Percentiles rank a stretch among this genome's conserved stretches.
phyloP scores from a whole-genome alignment of 2,329 filamentous ascomycete genomes.

The Curvularia spicifera region DNA sequence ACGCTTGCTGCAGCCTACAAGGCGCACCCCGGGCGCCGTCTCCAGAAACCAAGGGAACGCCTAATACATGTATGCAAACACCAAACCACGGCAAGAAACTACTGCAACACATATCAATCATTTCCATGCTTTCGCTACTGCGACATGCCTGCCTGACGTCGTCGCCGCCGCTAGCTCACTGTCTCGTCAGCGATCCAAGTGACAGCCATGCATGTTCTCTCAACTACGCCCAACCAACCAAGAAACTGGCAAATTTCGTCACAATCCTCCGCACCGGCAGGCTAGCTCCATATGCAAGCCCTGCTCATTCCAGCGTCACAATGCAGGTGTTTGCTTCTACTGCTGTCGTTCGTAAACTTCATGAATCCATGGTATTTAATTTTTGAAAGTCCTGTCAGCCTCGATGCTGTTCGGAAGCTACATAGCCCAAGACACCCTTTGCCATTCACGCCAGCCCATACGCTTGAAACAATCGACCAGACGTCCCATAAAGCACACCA shows the following conservation, averaged over 20 bases:
- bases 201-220: slow-evolving; percentile 6
- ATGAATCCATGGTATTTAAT: slow-evolving; percentile 45
- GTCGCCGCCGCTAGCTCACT: slow-evolving; percentile 16
- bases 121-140: neutral
- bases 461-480: slow-evolving; percentile 42
- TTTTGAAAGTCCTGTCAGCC: slow-evolving; percentile 38
- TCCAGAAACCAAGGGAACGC: neutral
- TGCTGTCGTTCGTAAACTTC: slow-evolving; percentile 29
- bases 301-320: neutral
- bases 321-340: neutral
- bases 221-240: slow-evolving; percentile 7
- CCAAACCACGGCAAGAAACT: neutral
- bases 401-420: slow-evolving; percentile 36
- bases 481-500: slow-evolving; percentile 39
- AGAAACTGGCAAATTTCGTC: neutral
- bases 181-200: slow-evolving; percentile 21
- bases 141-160: slow-evolving; percentile 22
- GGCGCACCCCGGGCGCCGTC: slow-evolving; percentile 12
- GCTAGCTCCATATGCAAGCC: neutral
- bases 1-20: slow-evolving; percentile 17
- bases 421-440: slow-evolving; percentile 43
- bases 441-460: slow-evolving; percentile 46
- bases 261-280: neutral
- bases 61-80: neutral
- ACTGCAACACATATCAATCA: neutral